Evolutionary conservation across 75 land plant genomes (phyloP), one percentile per base, ranked within the genome.

Genomic region (Selaginella tamariscina): DNA sequence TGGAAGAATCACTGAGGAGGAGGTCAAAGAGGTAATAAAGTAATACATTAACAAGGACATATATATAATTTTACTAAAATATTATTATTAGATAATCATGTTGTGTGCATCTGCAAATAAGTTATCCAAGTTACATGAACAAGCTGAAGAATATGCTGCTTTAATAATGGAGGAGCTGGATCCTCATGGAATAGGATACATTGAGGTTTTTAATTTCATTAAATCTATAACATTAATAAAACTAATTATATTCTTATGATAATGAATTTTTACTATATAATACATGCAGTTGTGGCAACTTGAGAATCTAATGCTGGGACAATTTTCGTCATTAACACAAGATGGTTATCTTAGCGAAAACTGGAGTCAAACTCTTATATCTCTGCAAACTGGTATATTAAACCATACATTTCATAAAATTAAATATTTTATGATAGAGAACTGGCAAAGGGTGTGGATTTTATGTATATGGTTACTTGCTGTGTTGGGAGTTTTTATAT

Each of bases 81-180:
- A n/a, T n/a, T n/a, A n/a, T 5, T 39, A 5, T 15, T 15, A 39
- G 49, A 39, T 59, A 2, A 59, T 59, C n/a, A 59, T 59, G 5
- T n/a, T 59, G 18, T 9, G 62, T n/a, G 62, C 62, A 8, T 59
- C 62, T 2, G 62, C 62, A 5, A 59, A 27, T 21, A 59, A 59
- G 26, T 21, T 59, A 23, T 21, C 62, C 5, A 59, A 59, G 26
- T n/a, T 59, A 5, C 8, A 59, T 8, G 62, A 59, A 5, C 62
- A 59, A 59, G 62, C 62, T n/a, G 62, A 59, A n/a, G 62, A 59
- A 59, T 59, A 59, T 59, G 62, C 62, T 5, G 62, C 62, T 21
- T 21, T 59, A 5, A 59, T 59, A 8, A 59, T 59, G 62, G 62
- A 59, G 23, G 62, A 59, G 26, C 62, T 59, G 26, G 21, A 59